These are phyloP conservation scores for Cladosporium halotolerans DNA, from an alignment of 2,329 filamentous ascomycete species.

Conservation along the genomic window DNA sequence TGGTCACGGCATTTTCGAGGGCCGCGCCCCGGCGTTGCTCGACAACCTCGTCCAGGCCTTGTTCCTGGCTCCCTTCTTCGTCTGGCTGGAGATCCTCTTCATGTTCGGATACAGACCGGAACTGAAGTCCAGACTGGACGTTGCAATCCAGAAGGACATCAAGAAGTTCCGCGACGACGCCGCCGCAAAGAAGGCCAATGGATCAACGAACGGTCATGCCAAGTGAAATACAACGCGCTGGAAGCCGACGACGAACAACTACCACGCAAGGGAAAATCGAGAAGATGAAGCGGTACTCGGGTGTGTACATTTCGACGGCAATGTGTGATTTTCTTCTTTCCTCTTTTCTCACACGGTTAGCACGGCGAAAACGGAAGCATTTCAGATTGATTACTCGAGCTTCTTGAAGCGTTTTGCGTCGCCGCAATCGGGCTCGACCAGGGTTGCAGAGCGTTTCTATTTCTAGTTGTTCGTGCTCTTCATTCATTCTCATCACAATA, in stretches of 20 bases:
- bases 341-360: neutral
- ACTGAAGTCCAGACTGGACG: constrained; percentile 72
- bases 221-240: neutral
- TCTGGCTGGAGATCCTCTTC: constrained; percentile 94
- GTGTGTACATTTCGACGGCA: neutral
- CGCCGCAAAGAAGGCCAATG: constrained; percentile 33
- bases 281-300: no score
- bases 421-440: no score
- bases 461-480: no score
- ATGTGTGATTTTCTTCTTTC: neutral
- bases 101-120: constrained; percentile 83
- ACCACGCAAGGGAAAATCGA: no score
- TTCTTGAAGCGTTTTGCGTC: no score
- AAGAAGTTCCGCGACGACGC: constrained; percentile 63
- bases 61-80: constrained; percentile 90
- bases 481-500: no score
- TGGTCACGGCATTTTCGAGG: constrained; percentile 84
- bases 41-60: constrained; percentile 90
- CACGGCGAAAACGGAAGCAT: neutral
- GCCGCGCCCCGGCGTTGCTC: constrained; percentile 77
- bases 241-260: no score
- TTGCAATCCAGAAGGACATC: constrained; percentile 68
- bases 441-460: no score
- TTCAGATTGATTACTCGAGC: no score
- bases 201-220: constrained; percentile 19